These are phyloP conservation scores for Coemansia sp. DNA, from an alignment of 192 early-diverging fungal species.

Conservation along the genomic window DNA sequence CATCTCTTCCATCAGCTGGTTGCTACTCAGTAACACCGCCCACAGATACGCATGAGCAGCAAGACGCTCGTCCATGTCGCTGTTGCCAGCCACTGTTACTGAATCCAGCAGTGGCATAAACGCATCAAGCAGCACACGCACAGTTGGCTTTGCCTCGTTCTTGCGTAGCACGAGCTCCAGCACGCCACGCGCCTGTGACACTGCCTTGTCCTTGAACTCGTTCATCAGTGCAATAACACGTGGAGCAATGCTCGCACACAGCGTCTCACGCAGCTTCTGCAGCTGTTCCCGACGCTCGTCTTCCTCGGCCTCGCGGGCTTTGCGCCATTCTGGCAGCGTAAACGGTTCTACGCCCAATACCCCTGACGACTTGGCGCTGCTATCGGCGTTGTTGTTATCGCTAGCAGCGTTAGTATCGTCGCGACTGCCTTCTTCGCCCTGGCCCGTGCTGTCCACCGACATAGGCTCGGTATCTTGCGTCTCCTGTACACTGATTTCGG, in stretches of 20 bases:
- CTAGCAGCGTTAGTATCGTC: conserved; percentile 45
- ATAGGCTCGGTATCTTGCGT: conserved; percentile 27
- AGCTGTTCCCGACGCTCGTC: conserved; percentile 25
- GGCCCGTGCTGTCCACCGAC: conserved; percentile 33
- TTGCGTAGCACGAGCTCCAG: conserved; percentile 46
- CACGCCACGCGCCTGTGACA: conserved; percentile 30
- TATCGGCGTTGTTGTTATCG: background rate
- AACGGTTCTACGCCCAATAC: background rate
- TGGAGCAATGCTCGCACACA: conserved; percentile 54
- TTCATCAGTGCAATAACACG: conserved; percentile 39
- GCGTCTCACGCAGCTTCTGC: conserved; percentile 52
- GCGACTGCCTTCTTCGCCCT: conserved; percentile 2
- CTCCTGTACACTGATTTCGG: conserved; percentile 8
- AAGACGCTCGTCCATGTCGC: conserved; percentile 28
- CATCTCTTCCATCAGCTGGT: conserved; percentile 35
- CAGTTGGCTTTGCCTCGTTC: conserved; percentile 14
- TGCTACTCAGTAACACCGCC: conserved; percentile 46
- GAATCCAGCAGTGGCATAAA: conserved; percentile 33
- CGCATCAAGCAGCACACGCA: conserved; percentile 40
- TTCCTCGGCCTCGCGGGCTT: conserved; percentile 32
- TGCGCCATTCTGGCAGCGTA: conserved; percentile 27
- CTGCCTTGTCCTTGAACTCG: conserved; percentile 41
- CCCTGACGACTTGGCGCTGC: background rate
- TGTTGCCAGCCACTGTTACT: background rate
- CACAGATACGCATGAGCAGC: conserved; percentile 48